These are phyloP conservation scores for Epichloe elymi DNA, from an alignment of 2,329 filamentous ascomycete genomes.

Conservation along the genomic window DNA sequence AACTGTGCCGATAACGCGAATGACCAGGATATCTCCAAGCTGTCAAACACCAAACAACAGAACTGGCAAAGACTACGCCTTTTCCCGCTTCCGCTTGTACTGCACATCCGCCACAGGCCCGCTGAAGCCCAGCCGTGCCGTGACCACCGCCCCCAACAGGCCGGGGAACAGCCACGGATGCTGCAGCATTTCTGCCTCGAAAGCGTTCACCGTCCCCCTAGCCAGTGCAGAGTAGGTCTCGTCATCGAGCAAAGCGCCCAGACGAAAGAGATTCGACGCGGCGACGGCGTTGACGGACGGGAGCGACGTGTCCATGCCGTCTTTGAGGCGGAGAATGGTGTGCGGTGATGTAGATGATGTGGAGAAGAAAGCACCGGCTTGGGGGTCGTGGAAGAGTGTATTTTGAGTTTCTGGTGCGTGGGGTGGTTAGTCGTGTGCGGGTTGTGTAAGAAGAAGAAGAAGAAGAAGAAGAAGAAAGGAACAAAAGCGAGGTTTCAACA, in stretches of 20 bases:
- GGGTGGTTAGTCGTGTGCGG: conserved; percentile 4
- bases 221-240: conserved; percentile 51
- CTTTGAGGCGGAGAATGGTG: conserved; percentile 76
- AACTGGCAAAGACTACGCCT: background rate
- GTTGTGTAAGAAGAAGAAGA: background rate
- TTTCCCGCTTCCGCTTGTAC: conserved; percentile 11
- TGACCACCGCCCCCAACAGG: conserved; percentile 63
- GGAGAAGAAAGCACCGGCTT: conserved; percentile 58
- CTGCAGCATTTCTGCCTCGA: conserved; percentile 83
- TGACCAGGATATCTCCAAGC: no score
- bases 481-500: background rate
- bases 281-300: conserved; percentile 82
- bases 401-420: conserved; percentile 51
- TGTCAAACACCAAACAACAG: no score
- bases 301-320: conserved; percentile 85
- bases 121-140: conserved; percentile 55
- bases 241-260: conserved; percentile 57
- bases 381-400: conserved; percentile 60
- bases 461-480: background rate
- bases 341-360: conserved; percentile 50
- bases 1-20: background rate
- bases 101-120: conserved; percentile 15
- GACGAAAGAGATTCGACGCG: conserved; percentile 75
- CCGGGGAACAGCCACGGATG: conserved; percentile 86
- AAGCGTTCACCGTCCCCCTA: conserved; percentile 66